These are phyloP conservation scores for Suhomyces guaymorum DNA, from an alignment of 1,139 yeast genomes.

Conservation along the genomic window DNA sequence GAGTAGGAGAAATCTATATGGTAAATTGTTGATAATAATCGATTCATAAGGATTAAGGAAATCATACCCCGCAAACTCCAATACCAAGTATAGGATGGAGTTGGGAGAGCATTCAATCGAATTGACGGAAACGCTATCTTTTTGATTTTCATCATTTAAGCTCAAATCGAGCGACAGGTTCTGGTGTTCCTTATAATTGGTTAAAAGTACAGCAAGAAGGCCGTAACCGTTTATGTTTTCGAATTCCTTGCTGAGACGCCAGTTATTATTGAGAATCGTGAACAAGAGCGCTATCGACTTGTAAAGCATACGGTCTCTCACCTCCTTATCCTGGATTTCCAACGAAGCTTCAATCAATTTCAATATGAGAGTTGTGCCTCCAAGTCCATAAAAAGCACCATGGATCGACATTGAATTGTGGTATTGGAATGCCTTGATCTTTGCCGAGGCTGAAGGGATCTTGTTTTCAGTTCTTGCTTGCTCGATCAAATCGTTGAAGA, in stretches of 20 bases:
- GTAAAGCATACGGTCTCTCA: constrained; percentile 26
- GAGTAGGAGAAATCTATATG: constrained; percentile 33
- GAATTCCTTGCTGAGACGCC: constrained; percentile 45
- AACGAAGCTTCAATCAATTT: constrained; percentile 32
- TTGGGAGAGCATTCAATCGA: neutral
- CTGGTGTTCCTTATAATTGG: constrained; percentile 28
- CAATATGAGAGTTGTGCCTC: constrained; percentile 39
- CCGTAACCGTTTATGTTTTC: constrained; percentile 47
- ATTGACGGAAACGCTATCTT: too few species aligned
- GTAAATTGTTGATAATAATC: constrained; percentile 30
- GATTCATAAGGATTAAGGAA: constrained; percentile 28
- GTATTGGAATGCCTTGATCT: constrained; percentile 12
- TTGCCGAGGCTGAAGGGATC: neutral
- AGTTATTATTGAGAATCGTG: constrained; percentile 31
- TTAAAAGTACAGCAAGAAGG: constrained; percentile 33
- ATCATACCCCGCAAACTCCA: constrained; percentile 30
- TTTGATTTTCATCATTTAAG: constrained; percentile 4
- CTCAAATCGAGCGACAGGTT: constrained; percentile 24
- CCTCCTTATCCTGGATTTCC: constrained; percentile 13
- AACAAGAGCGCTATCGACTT: constrained; percentile 30
- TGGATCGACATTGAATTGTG: constrained; percentile 34
- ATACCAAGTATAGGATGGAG: constrained; percentile 24
- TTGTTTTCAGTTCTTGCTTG: constrained; percentile 1
- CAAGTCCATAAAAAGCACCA: constrained; percentile 35
- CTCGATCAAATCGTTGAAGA: constrained; percentile 10